A percentile compares a stretch with the other conserved stretches of the same genome.
Conservation (phyloP, 495 filamentous ascomycete genomes). For the Amphirosellinia nigrospora region DNA sequence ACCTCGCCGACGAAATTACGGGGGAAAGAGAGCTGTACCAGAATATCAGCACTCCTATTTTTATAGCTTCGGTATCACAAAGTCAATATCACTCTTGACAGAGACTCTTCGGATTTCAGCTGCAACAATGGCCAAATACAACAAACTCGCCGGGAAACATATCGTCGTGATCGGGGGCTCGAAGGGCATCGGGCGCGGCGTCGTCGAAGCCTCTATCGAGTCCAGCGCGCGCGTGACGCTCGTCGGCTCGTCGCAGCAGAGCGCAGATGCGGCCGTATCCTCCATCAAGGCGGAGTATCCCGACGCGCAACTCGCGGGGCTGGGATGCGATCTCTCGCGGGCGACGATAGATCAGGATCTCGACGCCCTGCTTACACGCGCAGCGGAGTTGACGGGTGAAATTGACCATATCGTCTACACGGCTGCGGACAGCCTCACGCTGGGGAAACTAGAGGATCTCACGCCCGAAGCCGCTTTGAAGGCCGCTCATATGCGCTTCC, state of each 20-base stretch:
- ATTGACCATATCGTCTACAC: constrained; percentile 70
- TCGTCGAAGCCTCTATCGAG: constrained; percentile 58
- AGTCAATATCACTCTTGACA: background rate
- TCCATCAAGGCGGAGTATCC: constrained; percentile 44
- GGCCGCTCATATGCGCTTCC: constrained; percentile 56
- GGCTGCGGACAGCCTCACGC: constrained; percentile 54
- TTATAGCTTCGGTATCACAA: background rate
- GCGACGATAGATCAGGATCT: constrained; percentile 53
- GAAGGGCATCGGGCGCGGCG: constrained; percentile 62
- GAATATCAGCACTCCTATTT: background rate
- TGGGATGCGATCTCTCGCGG: constrained; percentile 58
- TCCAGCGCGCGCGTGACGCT: constrained; percentile 60
- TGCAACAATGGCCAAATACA: constrained; percentile 41
- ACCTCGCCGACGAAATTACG: background rate
- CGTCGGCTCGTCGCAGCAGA: constrained; percentile 55
- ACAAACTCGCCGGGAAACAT: constrained; percentile 48
- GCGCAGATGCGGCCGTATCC: constrained; percentile 47
- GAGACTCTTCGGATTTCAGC: background rate
- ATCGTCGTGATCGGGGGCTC: constrained; percentile 63
- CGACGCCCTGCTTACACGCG: constrained; percentile 49
- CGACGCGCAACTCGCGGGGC: constrained; percentile 40
- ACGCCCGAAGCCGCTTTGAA: constrained; percentile 46
- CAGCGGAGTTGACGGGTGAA: constrained; percentile 36
- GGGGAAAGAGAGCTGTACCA: background rate
- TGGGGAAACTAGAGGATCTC: constrained; percentile 45